Base-by-base conservation (phyloP, 2,329 filamentous ascomycete species). In the Phyllosticta citrichinensis region DNA sequence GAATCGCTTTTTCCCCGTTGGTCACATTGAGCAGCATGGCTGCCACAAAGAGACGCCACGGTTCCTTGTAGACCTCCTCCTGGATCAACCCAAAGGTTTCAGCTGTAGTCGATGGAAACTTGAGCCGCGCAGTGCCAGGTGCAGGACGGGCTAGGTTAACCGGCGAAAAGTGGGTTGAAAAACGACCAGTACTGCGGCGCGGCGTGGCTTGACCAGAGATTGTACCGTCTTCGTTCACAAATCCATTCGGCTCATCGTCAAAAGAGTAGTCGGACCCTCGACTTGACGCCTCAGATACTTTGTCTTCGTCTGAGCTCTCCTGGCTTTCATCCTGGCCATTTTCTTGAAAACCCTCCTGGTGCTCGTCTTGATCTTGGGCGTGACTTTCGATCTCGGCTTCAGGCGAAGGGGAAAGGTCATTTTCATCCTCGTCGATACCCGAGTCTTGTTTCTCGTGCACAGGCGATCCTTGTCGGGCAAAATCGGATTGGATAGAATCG, bases 1-100 rank as follows among this genome's bases (percentile, higher is more conserved):
- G 92, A 27, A 94, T 86, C 3, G 91, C 89, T 10, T 83, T 80
- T 55, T 79, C 81, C 11, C 89, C 92, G 2, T 83, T 80, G 0
- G 91, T 96, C 62, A 88, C 86, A 71, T 93, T 93, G 30, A 96
- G 83, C 67, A 96, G 92, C 0, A 89, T 91, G 5, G 91, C 86
- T 12, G 88, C 91, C 30, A 96, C 79, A 1, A 96, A 81, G 1
- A 97, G 82, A 65, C 85, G 86, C 72, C 95, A 96, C 0, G 91
- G 88, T 61, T 91, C 81, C 56, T 82, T 73, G 1, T 85, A 84
- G 17, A 96, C 82, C 64, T 86, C 82, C 70, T 96, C 92, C 71
- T 97, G 92, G 47, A 96, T 84, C 1, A 97, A 80, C 0, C 91
- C 91, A 69, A 96, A 96, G 14, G 22, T 33, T 1, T 17, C 5